Conservation (phyloP, 2,329 filamentous ascomycete species). For the Aspergillus sp. region DNA sequence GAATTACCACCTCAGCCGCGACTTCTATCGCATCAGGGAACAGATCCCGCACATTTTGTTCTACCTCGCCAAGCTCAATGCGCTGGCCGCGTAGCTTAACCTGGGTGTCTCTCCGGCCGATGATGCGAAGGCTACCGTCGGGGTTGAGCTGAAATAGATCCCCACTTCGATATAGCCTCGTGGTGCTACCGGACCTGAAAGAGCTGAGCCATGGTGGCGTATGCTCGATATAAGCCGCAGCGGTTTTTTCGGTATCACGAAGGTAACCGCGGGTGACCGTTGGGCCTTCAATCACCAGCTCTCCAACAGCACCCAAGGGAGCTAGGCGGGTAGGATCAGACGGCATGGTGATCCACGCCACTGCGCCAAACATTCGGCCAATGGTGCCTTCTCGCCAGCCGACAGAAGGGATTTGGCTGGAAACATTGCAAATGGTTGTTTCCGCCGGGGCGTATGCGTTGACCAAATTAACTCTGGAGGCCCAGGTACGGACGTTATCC, state of each 20-base stretch:
- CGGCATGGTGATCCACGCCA: conserved; percentile 13
- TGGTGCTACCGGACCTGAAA: background rate
- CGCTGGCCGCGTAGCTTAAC: conserved; percentile 37
- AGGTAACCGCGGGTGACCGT: conserved; percentile 31
- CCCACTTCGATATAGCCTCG: conserved; percentile 24
- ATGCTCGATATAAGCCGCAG: conserved; percentile 22
- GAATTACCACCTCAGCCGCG: background rate
- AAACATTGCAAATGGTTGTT: background rate
- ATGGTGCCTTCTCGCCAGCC: conserved; percentile 1
- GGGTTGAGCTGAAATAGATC: conserved; percentile 29
- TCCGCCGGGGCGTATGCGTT: conserved; percentile 27
- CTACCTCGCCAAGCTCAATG: conserved; percentile 33
- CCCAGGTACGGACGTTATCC: background rate
- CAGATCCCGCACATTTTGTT: no score
- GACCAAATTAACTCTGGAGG: conserved; percentile 25
- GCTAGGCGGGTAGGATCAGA: conserved; percentile 7
- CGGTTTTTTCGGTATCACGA: conserved; percentile 23
- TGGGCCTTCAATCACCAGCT: conserved; percentile 42
- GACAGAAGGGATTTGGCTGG: background rate
- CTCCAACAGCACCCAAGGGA: conserved; percentile 42
- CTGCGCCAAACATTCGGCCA: conserved; percentile 4
- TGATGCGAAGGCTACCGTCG: background rate
- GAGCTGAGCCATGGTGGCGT: conserved; percentile 16
- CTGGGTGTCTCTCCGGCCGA: conserved; percentile 33
- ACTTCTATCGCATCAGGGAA: background rate